Percentiles rank a stretch among this genome's conserved stretches.
These are phyloP conservation scores for baker's yeast (Saccharomyces cerevisiae) DNA, from an alignment of 805 yeast species.

Conservation along the genomic window DNA sequence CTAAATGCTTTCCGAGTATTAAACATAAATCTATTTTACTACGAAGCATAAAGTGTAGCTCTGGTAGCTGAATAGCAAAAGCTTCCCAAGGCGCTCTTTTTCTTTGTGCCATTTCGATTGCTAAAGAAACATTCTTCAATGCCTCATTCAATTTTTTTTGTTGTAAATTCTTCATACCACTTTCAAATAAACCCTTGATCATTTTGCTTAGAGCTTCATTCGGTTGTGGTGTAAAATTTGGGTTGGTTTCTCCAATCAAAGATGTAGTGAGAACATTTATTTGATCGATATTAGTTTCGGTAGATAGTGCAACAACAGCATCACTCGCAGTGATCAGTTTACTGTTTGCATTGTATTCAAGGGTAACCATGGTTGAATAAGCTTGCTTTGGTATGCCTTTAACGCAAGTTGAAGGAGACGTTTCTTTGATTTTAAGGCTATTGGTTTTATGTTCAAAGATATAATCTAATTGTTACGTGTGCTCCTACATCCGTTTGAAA, in stretches of 20 bases:
- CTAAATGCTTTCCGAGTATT: conserved; percentile 44
- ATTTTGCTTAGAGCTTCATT: conserved; percentile 42
- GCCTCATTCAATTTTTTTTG: conserved; percentile 53
- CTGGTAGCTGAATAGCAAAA: conserved; percentile 64
- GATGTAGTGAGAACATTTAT: conserved; percentile 31
- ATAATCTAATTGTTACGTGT: not conserved
- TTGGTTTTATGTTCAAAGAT: not conserved
- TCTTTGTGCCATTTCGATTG: conserved; percentile 52
- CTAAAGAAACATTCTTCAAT: conserved; percentile 53
- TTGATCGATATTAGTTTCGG: conserved; percentile 23
- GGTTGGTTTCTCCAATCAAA: conserved; percentile 37
- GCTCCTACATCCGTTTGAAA: not conserved
- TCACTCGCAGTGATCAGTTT: conserved; percentile 17
- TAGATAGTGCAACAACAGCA: conserved; percentile 3
- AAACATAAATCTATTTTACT: conserved; percentile 65
- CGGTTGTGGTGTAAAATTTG: conserved; percentile 46
- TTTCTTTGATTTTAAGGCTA: not conserved
- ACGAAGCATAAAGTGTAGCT: conserved; percentile 55
- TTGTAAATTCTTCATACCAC: conserved; percentile 48
- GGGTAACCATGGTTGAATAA: conserved; percentile 3
- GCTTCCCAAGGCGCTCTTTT: conserved; percentile 68
- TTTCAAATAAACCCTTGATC: conserved; percentile 57
- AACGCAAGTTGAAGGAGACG: no score
- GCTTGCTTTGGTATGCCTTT: conserved; percentile 5
- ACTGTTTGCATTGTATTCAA: conserved; percentile 23